Evolutionary conservation across 371 early-diverging fungal genomes (phyloP).

Genomic region (Mucor circinelloides): DNA sequence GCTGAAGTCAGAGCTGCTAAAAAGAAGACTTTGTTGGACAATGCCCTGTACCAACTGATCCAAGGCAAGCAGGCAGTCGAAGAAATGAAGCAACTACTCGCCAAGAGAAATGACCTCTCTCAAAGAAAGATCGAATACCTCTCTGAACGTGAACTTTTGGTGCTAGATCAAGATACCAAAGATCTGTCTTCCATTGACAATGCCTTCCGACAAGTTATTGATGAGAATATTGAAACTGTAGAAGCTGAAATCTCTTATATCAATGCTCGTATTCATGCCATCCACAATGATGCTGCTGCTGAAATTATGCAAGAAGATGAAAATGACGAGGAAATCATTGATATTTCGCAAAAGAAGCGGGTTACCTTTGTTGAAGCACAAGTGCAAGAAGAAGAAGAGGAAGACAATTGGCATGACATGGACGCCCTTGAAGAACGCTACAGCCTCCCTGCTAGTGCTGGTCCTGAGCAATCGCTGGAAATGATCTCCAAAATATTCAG

Average conservation of each 20-base stretch:
- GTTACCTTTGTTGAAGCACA: slow-evolving; percentile 37
- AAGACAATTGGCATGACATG: slow-evolving; percentile 32
- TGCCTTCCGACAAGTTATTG: slow-evolving; percentile 70
- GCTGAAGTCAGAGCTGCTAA: slow-evolving; percentile 36
- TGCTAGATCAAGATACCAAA: slow-evolving; percentile 43
- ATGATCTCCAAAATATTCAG: slow-evolving; percentile 61
- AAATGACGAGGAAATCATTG: slow-evolving; percentile 30
- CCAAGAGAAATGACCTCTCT: slow-evolving; percentile 58
- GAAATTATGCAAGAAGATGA: slow-evolving; percentile 51
- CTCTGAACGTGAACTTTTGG: slow-evolving; percentile 65
- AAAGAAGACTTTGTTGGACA: slow-evolving; percentile 63
- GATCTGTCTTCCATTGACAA: slow-evolving; percentile 41
- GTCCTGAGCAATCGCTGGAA: slow-evolving; percentile 50
- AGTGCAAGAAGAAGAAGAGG: not conserved
- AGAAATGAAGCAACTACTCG: slow-evolving; percentile 44
- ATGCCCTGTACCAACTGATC: slow-evolving; percentile 46
- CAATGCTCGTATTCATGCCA: slow-evolving; percentile 68
- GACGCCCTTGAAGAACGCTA: slow-evolving; percentile 52
- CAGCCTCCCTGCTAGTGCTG: slow-evolving; percentile 43
- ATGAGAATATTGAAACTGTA: slow-evolving; percentile 81
- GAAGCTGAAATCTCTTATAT: slow-evolving; percentile 80
- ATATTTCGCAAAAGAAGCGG: slow-evolving; percentile 27
- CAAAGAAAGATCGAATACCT: slow-evolving; percentile 67
- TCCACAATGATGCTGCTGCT: slow-evolving; percentile 70
- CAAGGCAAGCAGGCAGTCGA: slow-evolving; percentile 48